These are phyloP conservation scores for Aspergillus homomorphus DNA, from an alignment of 495 filamentous ascomycete genomes.

Conservation along the genomic window DNA sequence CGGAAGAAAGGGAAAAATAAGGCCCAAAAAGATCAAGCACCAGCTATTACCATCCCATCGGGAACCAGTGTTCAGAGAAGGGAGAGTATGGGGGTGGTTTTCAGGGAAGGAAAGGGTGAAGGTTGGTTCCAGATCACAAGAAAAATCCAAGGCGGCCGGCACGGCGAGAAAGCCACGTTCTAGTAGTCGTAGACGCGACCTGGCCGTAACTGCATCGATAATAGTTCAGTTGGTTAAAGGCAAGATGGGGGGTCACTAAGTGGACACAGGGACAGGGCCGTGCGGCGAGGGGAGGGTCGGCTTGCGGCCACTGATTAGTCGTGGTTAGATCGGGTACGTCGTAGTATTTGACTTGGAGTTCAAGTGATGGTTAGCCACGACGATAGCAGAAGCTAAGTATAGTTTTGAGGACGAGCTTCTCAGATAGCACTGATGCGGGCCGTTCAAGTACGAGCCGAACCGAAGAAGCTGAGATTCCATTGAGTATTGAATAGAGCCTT, in stretches of 20 bases:
- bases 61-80: background rate
- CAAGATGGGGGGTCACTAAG: slow-evolving; percentile 10
- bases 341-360: background rate
- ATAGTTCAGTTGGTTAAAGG: slow-evolving; percentile 8
- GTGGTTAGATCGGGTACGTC: background rate
- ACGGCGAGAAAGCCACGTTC: slow-evolving; percentile 19
- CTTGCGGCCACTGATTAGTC: background rate
- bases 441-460: background rate
- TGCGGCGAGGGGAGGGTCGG: slow-evolving; percentile 1
- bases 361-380: background rate
- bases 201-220: slow-evolving; percentile 29
- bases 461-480: background rate
- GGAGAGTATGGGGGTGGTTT: slow-evolving; percentile 10
- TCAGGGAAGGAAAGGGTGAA: background rate
- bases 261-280: slow-evolving; percentile 1
- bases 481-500: background rate
- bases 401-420: background rate
- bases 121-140: background rate
- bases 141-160: slow-evolving; percentile 7
- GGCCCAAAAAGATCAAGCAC: slow-evolving; percentile 19
- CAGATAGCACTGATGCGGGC: background rate
- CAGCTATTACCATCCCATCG: slow-evolving; percentile 35
- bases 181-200: slow-evolving; percentile 29
- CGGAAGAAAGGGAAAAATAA: slow-evolving; percentile 17
- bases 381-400: background rate